Evolutionary conservation across 768 basidiomycete species (phyloP).

Genomic region (Boletus huronensis): DNA sequence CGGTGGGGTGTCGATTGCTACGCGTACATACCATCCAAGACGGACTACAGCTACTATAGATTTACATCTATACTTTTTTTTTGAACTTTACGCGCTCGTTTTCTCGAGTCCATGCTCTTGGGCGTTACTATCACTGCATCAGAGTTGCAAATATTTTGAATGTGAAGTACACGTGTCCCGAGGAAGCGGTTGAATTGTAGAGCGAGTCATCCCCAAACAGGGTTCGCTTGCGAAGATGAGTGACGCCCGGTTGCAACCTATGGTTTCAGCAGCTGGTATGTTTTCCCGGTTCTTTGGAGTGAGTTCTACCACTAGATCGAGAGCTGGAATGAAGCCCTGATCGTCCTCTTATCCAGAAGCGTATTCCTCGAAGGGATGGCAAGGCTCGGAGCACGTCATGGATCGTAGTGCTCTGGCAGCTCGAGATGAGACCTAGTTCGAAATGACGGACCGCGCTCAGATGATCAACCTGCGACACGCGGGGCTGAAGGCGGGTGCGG

Average conservation of each 20-base stretch:
- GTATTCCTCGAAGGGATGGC: neutral
- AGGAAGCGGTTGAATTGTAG: neutral
- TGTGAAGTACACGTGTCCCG: no score
- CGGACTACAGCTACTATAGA: slow-evolving; percentile 31
- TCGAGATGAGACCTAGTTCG: no score
- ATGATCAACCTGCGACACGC: no score
- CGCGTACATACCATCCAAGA: slow-evolving; percentile 16
- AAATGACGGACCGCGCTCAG: no score
- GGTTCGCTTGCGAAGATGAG: neutral
- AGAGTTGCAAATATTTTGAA: no score
- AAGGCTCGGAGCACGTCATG: neutral
- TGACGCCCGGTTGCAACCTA: neutral
- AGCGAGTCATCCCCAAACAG: neutral
- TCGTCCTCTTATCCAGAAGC: neutral
- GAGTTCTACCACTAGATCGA: neutral
- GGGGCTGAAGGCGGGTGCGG: no score
- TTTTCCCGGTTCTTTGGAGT: neutral
- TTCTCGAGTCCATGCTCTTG: slow-evolving; percentile 12
- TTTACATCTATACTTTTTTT: slow-evolving; percentile 20
- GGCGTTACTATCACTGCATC: no score
- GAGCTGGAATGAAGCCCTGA: neutral
- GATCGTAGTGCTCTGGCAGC: no score
- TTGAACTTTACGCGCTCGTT: slow-evolving; percentile 13
- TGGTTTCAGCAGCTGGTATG: neutral
- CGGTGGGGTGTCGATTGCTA: neutral